Base-by-base conservation (phyloP, 1,139 yeast genomes). In the Hemisphaericaspora xylofermentans region DNA sequence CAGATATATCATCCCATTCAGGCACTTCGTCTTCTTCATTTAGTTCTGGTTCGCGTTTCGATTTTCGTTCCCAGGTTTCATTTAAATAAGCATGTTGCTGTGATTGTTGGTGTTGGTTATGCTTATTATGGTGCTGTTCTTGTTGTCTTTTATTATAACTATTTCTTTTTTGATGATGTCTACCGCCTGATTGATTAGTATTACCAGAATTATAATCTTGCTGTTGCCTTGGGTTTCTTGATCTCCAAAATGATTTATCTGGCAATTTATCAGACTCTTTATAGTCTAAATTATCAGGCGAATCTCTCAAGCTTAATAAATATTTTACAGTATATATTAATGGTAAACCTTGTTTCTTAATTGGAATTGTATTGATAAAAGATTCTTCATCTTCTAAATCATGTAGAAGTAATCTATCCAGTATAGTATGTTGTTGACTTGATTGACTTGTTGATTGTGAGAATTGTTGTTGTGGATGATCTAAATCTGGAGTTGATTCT, bases 1-100 rank as follows among this genome's bases (percentile, higher is more conserved):
- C 43, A 5, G 39, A 40, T 35, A 40, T 40, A 26, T 45, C 50
- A 51, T 74, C 72, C 84, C 84, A 80, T 42, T 74, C 81, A 0
- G 81, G 80, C 6, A 54, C 66, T 38, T 71, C 78, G 22, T 72
- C 74, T 7, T 41, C 46, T 38, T 71, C 78, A 21, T 71, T 74
- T 4, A 40, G 40, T 13, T 64, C 68, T 2, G 59, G 63, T 38
- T 71, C 74, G 40, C 56, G 59, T 15, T n/a, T n/a, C n/a, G 38
- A 25, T 38, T 60, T 63, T 32, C 70, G 56, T 44, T 63, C 68
- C 70, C 68, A 62, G 15, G 57, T 43, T 35, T 58, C 61, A 44
- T 52, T 53, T 35, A 47, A 49, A 40, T 52, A 49, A 10, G 34
- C 14, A 5, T 14, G 16, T 12, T 18, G 25, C 13, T 18, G 33